Evolutionary conservation across 768 basidiomycete genomes (phyloP).

Genomic region (Serendipita vermifera): DNA sequence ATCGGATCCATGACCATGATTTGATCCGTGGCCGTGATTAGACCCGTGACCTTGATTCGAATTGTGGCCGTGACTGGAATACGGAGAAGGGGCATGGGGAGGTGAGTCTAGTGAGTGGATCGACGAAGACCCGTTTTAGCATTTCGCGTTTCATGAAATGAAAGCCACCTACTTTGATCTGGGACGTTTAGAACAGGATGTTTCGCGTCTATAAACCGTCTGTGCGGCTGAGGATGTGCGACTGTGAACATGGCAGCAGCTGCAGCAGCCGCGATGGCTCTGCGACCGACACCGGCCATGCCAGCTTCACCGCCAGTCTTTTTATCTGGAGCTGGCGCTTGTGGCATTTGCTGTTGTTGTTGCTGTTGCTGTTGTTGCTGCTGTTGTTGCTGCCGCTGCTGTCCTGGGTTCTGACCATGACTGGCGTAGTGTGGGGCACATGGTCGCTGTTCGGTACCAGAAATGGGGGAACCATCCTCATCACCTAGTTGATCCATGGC

Average conservation of each 20-base stretch:
- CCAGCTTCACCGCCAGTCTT: slow-evolving; percentile 23
- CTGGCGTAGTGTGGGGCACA: no score
- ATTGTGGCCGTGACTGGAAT: not conserved
- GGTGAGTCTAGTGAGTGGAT: no score
- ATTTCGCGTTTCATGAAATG: no score
- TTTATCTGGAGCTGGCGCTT: slow-evolving; percentile 13
- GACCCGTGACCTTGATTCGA: slow-evolving; percentile 1
- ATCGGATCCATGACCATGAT: not conserved
- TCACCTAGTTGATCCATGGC: no score
- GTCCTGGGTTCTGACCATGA: no score
- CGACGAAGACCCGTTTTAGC: no score
- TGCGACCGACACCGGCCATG: slow-evolving; percentile 29
- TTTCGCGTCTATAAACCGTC: not conserved
- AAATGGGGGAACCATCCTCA: no score
- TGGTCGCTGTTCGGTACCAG: no score
- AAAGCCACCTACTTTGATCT: not conserved
- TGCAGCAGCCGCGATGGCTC: slow-evolving; percentile 27
- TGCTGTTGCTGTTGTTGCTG: not conserved
- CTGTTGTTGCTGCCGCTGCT: no score
- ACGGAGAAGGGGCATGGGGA: not conserved
- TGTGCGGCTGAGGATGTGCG: slow-evolving; percentile 3
- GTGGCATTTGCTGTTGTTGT: not conserved
- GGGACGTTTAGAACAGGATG: not conserved
- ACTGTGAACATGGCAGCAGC: slow-evolving; percentile 17
- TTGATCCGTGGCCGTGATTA: slow-evolving; percentile 8